A percentile compares a stretch with the other conserved stretches of the same genome.
Evolutionary conservation across 352 stramenopile genomes (phyloP).

Genomic region (Phytophthora europaea): DNA sequence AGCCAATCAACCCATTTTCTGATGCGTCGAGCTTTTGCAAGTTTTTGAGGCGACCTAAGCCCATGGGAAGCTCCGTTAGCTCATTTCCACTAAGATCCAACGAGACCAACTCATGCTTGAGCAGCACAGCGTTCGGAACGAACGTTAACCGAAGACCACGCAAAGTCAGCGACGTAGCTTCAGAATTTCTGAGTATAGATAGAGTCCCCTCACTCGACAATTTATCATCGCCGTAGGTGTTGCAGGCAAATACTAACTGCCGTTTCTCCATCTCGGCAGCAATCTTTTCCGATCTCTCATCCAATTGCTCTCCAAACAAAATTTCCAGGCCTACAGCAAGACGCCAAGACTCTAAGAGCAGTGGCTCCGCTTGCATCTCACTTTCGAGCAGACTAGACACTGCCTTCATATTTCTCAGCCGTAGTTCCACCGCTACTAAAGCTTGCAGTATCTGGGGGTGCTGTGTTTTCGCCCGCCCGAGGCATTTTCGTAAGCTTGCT

Average conservation of each 20-base stretch:
- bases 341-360: conserved; percentile 57
- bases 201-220: background rate
- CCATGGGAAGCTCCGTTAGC: conserved; percentile 51
- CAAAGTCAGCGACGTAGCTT: conserved; percentile 25
- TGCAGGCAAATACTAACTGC: conserved; percentile 44
- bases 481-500: conserved; percentile 43
- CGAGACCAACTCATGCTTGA: conserved; percentile 40
- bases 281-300: conserved; percentile 38
- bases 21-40: conserved; percentile 63
- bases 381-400: conserved; percentile 48
- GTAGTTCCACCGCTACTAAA: conserved; percentile 52
- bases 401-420: conserved; percentile 50
- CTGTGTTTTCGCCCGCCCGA: conserved; percentile 40
- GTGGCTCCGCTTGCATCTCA: conserved; percentile 44
- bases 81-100: conserved; percentile 67
- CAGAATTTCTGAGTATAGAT: background rate
- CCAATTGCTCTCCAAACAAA: conserved; percentile 51
- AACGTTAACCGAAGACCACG: conserved; percentile 37
- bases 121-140: conserved; percentile 51
- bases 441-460: conserved; percentile 47
- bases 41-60: conserved; percentile 44
- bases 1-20: conserved; percentile 59
- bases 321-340: conserved; percentile 65
- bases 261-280: conserved; percentile 44
- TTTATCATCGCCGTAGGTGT: conserved; percentile 43